A percentile compares a stretch with the other conserved stretches of the same genome.
Conservation (phyloP, 495 filamentous ascomycete species). For the Xylaria scruposa region DNA sequence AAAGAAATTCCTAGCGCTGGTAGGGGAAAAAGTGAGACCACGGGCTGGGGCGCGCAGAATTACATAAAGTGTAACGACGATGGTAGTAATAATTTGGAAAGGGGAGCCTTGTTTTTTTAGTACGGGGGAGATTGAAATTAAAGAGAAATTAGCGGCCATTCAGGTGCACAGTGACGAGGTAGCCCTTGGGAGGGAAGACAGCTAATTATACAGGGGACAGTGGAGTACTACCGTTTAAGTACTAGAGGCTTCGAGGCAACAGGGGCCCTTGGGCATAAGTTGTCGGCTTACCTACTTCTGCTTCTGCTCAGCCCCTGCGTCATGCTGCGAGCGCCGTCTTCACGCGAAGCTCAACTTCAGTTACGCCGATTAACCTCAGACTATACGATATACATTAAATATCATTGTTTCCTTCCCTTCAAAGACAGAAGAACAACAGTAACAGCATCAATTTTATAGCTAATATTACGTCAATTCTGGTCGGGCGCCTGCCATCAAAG, state of each 20-base stretch:
- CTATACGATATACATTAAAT: not conserved
- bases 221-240: constrained; percentile 8
- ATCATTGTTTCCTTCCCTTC: not conserved
- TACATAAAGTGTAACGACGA: constrained; percentile 42
- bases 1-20: constrained; percentile 37
- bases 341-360: not conserved
- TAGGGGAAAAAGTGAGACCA: constrained; percentile 34
- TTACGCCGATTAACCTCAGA: not conserved
- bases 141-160: constrained; percentile 41
- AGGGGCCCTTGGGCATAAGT: constrained; percentile 1
- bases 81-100: constrained; percentile 47
- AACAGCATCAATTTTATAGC: not conserved
- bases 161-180: constrained; percentile 17
- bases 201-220: constrained; percentile 18
- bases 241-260: not conserved
- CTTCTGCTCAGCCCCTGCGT: constrained; percentile 10
- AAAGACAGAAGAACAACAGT: not conserved
- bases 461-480: not conserved
- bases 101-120: constrained; percentile 48
- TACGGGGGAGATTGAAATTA: constrained; percentile 43
- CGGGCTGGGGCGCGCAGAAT: constrained; percentile 39
- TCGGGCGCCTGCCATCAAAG: too few relatives aligned
- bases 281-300: not conserved
- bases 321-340: not conserved
- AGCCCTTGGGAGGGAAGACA: constrained; percentile 15